Evolutionary conservation across 345 rosid genomes (phyloP).

Genomic region (Linum usitatissimum): DNA sequence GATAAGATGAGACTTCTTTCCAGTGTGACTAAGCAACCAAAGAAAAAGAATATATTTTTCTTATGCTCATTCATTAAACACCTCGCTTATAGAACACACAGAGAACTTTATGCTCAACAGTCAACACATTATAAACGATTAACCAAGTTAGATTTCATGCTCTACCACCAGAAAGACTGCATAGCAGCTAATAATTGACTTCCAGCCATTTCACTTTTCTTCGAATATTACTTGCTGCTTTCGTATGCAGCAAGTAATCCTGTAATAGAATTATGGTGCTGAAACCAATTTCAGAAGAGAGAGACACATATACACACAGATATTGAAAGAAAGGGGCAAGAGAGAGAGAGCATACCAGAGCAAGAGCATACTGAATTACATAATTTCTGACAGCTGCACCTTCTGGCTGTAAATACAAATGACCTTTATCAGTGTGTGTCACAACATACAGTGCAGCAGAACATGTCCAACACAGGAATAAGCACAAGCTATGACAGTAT

Average conservation of each 20-base stretch:
- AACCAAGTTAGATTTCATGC: too few species aligned
- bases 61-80: neutral
- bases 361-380: slow-evolving; percentile 91
- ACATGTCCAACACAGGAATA: neutral
- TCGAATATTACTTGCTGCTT: neutral
- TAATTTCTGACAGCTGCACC: slow-evolving; percentile 83
- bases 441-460: neutral
- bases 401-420: slow-evolving; percentile 65
- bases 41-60: neutral
- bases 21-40: neutral
- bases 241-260: neutral
- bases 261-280: too few species aligned
- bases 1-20: neutral
- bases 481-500: slow-evolving; percentile 1
- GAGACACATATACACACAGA: neutral
- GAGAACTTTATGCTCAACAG: neutral
- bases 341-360: slow-evolving; percentile 45
- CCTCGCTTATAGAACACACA: neutral
- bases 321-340: neutral
- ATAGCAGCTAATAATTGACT: neutral
- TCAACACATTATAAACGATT: too few species aligned
- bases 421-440: neutral
- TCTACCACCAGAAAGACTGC: too few species aligned
- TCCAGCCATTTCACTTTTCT: neutral
- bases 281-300: neutral